Conservation (phyloP, 345 rosid species). For the Euphorbia lathyris region DNA sequence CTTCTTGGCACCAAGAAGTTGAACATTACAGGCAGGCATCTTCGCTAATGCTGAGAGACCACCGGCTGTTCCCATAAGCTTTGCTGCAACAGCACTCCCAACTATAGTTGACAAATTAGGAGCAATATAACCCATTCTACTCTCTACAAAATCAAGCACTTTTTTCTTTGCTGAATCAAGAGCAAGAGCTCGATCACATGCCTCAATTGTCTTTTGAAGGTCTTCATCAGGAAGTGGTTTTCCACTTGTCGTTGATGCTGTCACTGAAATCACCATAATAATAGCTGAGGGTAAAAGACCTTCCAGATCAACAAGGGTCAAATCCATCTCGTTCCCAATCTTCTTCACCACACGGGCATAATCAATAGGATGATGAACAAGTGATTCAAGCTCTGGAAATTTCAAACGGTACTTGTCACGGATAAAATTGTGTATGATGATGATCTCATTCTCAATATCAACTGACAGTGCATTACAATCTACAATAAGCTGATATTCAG, state of each 20-base stretch:
- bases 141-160: slow-evolving; percentile 94
- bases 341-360: slow-evolving; percentile 91
- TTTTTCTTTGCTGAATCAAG: slow-evolving; percentile 77
- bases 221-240: slow-evolving; percentile 83
- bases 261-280: slow-evolving; percentile 93
- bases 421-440: slow-evolving; percentile 81
- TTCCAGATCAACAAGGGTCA: slow-evolving; percentile 85
- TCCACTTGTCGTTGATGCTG: slow-evolving; percentile 89
- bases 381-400: slow-evolving; percentile 91
- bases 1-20: slow-evolving; percentile 88
- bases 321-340: slow-evolving; percentile 83
- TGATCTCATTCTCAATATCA: slow-evolving; percentile 86
- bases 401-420: slow-evolving; percentile 83
- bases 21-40: slow-evolving; percentile 97
- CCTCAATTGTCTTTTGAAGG: slow-evolving; percentile 71
- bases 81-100: slow-evolving; percentile 96
- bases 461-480: slow-evolving; percentile 84
- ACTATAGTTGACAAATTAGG: slow-evolving; percentile 91
- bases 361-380: slow-evolving; percentile 87
- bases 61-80: slow-evolving; percentile 97
- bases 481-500: slow-evolving; percentile 87
- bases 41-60: slow-evolving; percentile 88
- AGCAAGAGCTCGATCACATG: slow-evolving; percentile 84
- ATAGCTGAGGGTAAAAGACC: slow-evolving; percentile 83
- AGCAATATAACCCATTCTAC: slow-evolving; percentile 93